A percentile compares a stretch with the other conserved stretches of the same genome.
Evolutionary conservation across 2,329 filamentous ascomycete species (phyloP).

Genomic region (Westerdykella sp.): DNA sequence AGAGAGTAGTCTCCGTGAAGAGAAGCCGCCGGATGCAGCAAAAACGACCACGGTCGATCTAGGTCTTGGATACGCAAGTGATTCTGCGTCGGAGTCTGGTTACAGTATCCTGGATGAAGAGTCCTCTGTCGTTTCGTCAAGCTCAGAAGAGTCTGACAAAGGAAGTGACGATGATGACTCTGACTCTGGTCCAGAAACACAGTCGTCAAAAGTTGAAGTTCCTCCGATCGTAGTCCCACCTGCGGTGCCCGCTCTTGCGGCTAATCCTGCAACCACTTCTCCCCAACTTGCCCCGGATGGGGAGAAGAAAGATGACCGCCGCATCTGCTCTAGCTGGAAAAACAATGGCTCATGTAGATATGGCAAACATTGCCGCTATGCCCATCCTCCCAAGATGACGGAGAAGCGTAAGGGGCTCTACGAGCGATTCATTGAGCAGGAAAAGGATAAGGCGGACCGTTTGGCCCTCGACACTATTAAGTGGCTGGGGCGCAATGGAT

Average conservation of each 20-base stretch:
- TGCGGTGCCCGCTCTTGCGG: conserved; percentile 9
- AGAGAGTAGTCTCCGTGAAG: conserved; percentile 27
- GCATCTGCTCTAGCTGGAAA: conserved; percentile 21
- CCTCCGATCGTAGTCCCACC: conserved; percentile 2
- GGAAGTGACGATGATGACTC: conserved; percentile 16
- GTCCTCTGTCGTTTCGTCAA: conserved; percentile 30
- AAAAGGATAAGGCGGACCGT: conserved; percentile 39
- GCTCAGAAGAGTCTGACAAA: conserved; percentile 13
- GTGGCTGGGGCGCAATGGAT: conserved; percentile 39
- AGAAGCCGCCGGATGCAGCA: background rate
- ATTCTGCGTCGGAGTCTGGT: conserved; percentile 17
- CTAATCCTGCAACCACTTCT: conserved; percentile 9
- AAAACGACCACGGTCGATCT: conserved; percentile 14
- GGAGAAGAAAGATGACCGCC: conserved; percentile 2
- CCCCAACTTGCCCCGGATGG: conserved; percentile 6
- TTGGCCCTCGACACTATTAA: conserved; percentile 43
- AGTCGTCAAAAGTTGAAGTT: conserved; percentile 29
- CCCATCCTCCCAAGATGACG: conserved; percentile 18
- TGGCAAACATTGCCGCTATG: conserved; percentile 19
- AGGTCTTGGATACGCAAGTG: conserved; percentile 28
- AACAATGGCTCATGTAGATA: conserved; percentile 24
- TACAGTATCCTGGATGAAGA: conserved; percentile 8
- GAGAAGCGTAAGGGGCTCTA: conserved; percentile 20
- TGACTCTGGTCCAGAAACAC: conserved; percentile 32
- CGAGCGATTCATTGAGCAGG: conserved; percentile 40